phyloP scores from a whole-genome alignment of 768 basidiomycete genomes.

The Phlebiopsis gigantea region DNA sequence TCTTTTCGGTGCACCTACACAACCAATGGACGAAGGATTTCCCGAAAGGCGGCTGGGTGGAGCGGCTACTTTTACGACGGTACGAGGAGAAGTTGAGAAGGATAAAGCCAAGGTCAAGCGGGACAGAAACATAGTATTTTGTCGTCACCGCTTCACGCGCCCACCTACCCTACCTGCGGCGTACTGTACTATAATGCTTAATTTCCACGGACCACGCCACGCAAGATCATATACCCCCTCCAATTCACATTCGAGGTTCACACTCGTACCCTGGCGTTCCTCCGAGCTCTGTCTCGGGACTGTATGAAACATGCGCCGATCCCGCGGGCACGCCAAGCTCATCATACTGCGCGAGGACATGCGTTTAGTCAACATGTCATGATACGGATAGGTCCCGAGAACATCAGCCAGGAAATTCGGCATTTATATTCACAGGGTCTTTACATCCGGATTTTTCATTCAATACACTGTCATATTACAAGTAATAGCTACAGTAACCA shows the following conservation, averaged over 20 bases:
- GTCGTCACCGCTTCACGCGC: background rate
- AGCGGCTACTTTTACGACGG: conserved; percentile 62
- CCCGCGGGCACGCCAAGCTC: background rate
- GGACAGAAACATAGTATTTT: conserved; percentile 5
- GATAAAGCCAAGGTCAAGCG: conserved; percentile 8
- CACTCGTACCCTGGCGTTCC: background rate
- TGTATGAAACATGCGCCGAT: background rate
- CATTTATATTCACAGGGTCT: background rate
- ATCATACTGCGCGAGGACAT: background rate
- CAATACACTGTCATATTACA: background rate
- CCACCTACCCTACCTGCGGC: conserved; percentile 5
- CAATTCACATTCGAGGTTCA: background rate
- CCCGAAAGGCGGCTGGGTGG: conserved; percentile 83
- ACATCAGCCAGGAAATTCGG: background rate
- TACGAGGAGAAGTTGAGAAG: conserved; percentile 41
- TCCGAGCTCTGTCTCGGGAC: background rate
- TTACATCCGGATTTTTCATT: background rate
- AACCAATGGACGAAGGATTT: conserved; percentile 94
- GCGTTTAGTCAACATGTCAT: background rate
- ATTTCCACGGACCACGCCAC: conserved; percentile 14
- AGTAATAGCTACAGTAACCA: background rate
- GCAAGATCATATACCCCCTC: conserved; percentile 10
- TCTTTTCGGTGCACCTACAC: conserved; percentile 90
- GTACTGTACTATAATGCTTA: conserved; percentile 17
- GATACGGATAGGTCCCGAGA: background rate